Conservation (phyloP, 306 rosid species). For the Vigna mungo region DNA sequence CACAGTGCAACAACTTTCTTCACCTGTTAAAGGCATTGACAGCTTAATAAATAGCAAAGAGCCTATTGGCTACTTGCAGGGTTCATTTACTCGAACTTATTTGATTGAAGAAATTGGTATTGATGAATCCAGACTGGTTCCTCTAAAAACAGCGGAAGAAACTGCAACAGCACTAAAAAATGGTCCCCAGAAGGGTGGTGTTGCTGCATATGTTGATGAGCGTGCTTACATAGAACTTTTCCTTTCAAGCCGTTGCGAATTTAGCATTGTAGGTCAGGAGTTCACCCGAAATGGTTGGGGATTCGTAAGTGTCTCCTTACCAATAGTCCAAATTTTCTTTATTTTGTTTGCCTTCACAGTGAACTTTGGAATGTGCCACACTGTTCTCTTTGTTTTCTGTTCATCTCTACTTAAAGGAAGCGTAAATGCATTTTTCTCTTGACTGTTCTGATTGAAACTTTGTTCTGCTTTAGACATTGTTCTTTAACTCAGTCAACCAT, state of each 20-base stretch:
- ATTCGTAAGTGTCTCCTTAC: constrained; percentile 75
- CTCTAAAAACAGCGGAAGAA: constrained; percentile 67
- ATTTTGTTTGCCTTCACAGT: constrained; percentile 2
- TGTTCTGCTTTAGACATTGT: background rate
- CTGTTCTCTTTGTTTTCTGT: constrained; percentile 7
- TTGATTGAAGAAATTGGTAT: constrained; percentile 73
- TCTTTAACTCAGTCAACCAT: background rate
- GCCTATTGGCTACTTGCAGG: constrained; percentile 88
- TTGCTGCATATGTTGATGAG: constrained; percentile 85
- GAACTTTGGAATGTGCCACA: background rate
- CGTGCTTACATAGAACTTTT: constrained; percentile 89
- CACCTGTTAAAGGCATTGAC: constrained; percentile 84
- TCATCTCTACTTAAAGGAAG: background rate
- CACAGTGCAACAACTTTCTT: constrained; percentile 89
- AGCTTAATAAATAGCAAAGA: constrained; percentile 62
- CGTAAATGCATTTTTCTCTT: constrained; percentile 4
- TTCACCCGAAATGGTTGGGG: constrained; percentile 98
- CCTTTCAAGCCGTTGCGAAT: constrained; percentile 84
- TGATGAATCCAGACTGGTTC: constrained; percentile 74
- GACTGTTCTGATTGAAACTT: constrained; percentile 3
- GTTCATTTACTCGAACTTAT: constrained; percentile 74
- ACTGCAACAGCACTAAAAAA: constrained; percentile 66
- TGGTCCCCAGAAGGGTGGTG: constrained; percentile 84
- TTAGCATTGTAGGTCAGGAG: constrained; percentile 84
- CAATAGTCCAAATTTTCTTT: background rate